Evolutionary conservation across 2,329 filamentous ascomycete species (phyloP).

Genomic region (Penicillium fuscoglaucum): DNA sequence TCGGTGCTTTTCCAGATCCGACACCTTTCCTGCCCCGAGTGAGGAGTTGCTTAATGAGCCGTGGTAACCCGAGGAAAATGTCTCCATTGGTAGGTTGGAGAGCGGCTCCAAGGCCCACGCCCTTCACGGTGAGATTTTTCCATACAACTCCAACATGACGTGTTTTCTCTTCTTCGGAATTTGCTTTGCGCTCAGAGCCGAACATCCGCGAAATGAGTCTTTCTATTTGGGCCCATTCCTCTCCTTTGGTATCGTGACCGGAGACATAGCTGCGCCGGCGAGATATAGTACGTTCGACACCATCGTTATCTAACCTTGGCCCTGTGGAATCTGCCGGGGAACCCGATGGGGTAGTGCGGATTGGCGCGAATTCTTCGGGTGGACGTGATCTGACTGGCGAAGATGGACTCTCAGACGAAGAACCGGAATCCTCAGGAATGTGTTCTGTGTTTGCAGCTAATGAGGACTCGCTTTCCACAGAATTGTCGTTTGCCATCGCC

Average conservation of each 20-base stretch:
- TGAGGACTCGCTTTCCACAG: not conserved
- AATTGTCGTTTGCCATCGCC: not conserved
- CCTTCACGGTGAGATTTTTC: slow-evolving; percentile 68
- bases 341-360: slow-evolving; percentile 11
- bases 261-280: slow-evolving; percentile 28
- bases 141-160: slow-evolving; percentile 70
- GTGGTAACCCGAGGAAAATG: slow-evolving; percentile 53
- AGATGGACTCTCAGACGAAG: slow-evolving; percentile 3
- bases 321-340: not conserved
- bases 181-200: slow-evolving; percentile 61
- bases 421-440: not conserved
- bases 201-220: slow-evolving; percentile 70
- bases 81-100: slow-evolving; percentile 59
- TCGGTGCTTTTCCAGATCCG: slow-evolving; percentile 45
- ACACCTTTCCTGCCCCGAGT: slow-evolving; percentile 33
- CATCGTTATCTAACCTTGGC: slow-evolving; percentile 17
- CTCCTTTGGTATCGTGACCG: slow-evolving; percentile 22
- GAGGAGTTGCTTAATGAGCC: slow-evolving; percentile 50
- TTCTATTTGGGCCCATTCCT: slow-evolving; percentile 36
- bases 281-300: slow-evolving; percentile 26
- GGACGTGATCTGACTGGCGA: not conserved
- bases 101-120: slow-evolving; percentile 65
- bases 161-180: slow-evolving; percentile 69
- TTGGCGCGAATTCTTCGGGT: slow-evolving; percentile 10
- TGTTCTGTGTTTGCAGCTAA: not conserved